Evolutionary conservation across 2,329 filamentous ascomycete genomes (phyloP), one percentile per base, ranked within the genome.

Genomic region (Lasiodiplodia sp.): DNA sequence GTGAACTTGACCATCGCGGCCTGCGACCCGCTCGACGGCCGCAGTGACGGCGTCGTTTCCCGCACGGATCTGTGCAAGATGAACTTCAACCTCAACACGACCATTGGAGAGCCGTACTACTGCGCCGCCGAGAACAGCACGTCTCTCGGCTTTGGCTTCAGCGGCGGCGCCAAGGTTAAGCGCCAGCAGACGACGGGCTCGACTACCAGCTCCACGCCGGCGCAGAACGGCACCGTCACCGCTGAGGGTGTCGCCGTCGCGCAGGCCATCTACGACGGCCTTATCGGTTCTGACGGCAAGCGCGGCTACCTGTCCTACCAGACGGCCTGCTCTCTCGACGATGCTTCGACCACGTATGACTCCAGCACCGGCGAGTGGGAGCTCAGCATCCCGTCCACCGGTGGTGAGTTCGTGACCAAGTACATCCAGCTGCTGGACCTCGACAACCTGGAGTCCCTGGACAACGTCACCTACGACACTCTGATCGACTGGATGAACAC

Each of bases 21-120:
- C 44, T 89, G 87, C 63, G 86, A 89, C 70, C 77, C 81, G 8
- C 78, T 89, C 6, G 87, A 89, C 67, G 86, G 87, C 6, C 80
- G 80, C 55, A 81, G 79, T 0, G 86, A 89, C 67, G 86, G 86
- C 14, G 84, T 88, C 4, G 80, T 89, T 53, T 78, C 82, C 8
- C 79, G 84, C 5, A 82, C 80, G 0, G 83, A 85, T 65, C 78
- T 86, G 10, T 86, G 83, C 78, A 80, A 78, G 68, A 71, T 84
- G 6, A 72, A 82, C 52, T 84, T 83, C 73, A 80, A 87, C 72
- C 71, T 85, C 37, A 82, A 75, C 68, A 76, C 78, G 18, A 82
- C 80, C 51, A 77, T 87, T 66, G 86, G 86, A n/a, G 70, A 78
- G 65, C 60, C 81, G 2, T 88, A 82, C 74, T 81, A 72, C 73